These are phyloP conservation scores for Graphilbum fragrans DNA, from an alignment of 2,329 filamentous ascomycete species.

Conservation along the genomic window DNA sequence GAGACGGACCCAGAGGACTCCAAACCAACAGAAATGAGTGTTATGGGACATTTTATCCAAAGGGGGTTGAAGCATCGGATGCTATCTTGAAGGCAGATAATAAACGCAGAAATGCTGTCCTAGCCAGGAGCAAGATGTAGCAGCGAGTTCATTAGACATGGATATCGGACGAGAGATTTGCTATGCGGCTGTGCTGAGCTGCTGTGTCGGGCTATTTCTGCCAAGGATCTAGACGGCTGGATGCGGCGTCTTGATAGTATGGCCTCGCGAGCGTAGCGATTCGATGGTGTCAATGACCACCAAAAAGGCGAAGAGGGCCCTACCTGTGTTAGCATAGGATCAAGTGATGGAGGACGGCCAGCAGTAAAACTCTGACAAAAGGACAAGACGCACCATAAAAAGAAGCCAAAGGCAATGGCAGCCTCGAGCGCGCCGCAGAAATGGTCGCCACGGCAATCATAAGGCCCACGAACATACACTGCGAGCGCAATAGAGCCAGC, in stretches of 20 bases:
- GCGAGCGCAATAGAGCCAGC: constrained; percentile 71
- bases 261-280: constrained; percentile 27
- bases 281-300: constrained; percentile 33
- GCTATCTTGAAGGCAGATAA: too few species aligned
- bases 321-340: constrained; percentile 4
- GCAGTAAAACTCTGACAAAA: not conserved
- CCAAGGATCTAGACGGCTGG: not conserved
- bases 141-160: too few species aligned
- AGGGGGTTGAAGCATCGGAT: too few species aligned
- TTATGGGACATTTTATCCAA: too few species aligned
- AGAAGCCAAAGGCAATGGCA: constrained; percentile 53
- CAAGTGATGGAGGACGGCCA: not conserved
- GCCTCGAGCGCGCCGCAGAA: constrained; percentile 52
- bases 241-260: constrained; percentile 12
- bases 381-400: constrained; percentile 35
- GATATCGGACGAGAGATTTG: too few species aligned
- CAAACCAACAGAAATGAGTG: too few species aligned
- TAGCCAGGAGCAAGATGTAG: too few species aligned
- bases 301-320: constrained; percentile 36
- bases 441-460: constrained; percentile 35
- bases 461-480: constrained; percentile 44
- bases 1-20: too few species aligned
- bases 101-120: too few species aligned
- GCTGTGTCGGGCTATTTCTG: not conserved
- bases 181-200: too few species aligned